Base-by-base conservation (phyloP, 352 stramenopile genomes). In the Pythium sp. region DNA sequence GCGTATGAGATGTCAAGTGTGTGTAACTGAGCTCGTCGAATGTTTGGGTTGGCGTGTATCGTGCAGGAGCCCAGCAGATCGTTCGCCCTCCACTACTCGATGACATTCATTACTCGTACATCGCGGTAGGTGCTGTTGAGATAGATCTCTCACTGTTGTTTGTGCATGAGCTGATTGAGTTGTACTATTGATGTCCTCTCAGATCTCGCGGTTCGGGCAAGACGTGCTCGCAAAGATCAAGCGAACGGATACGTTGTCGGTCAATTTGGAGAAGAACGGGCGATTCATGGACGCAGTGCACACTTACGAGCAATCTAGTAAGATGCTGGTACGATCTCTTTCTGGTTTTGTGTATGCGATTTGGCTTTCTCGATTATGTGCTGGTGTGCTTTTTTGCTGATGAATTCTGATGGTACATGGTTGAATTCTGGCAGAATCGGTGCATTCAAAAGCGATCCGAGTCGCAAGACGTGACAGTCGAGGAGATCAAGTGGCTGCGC, bases 231-330 rank as follows among this genome's bases (percentile, higher is more conserved):
- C 75, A 9, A 92, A 92, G 67, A 89, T 92, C 53, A 78, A 78
- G 56, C 81, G 81, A 9, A 74, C 77, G 0, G 81, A 92, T 69
- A 68, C 70, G 6, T 63, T 92, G n/a, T 77, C 84, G 0, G 69
- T 84, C 26, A 82, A 90, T 64, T 62, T 92, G n/a, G 84, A 92
- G 66, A 80, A 77, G 70, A 89, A 73, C 24, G 62, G 58, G 3
- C 76, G 84, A 51, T 92, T 73, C 60, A 88, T 88, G 79, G 84
- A 92, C 65, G 78, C 78, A 9, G 77, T 88, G n/a, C 80, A 89
- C 68, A 92, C 84, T 7, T 88, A 89, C 51, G 80, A 92, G 58
- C 84, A 92, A 60, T 81, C 84, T 6, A 74, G 62, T 32, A 90
- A 90, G 70, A 89, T 92, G 81, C 74, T 90, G 65, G 83, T 91